Percentiles rank a stretch among this genome's conserved stretches.
Evolutionary conservation across 768 basidiomycete species (phyloP).

Genomic region (Kwoniella shandongensis): DNA sequence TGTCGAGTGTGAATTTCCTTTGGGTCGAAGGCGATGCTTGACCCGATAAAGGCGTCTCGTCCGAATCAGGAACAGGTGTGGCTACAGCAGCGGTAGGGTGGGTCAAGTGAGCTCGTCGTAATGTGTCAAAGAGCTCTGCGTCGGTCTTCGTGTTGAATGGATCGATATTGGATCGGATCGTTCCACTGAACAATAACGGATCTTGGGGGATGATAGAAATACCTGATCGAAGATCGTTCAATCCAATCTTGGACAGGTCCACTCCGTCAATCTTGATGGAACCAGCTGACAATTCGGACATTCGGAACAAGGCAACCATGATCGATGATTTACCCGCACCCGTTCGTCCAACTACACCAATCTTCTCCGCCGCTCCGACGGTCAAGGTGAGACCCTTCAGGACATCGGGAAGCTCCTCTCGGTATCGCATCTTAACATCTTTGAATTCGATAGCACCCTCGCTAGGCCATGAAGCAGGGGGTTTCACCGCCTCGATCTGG

Average conservation of each 20-base stretch:
- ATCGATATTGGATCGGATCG: conserved; percentile 78
- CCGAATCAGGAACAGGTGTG: not conserved
- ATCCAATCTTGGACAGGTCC: conserved; percentile 78
- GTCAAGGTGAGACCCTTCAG: conserved; percentile 76
- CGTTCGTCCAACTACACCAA: conserved; percentile 78
- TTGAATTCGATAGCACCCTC: conserved; percentile 72
- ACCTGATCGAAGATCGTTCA: conserved; percentile 62
- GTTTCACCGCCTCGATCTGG: conserved; percentile 63
- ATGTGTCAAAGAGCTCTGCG: conserved; percentile 79
- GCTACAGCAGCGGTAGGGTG: conserved; percentile 41
- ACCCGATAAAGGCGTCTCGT: not conserved
- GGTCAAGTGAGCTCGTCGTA: conserved; percentile 79
- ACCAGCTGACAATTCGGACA: conserved; percentile 76
- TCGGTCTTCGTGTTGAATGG: conserved; percentile 82
- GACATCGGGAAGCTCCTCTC: conserved; percentile 83
- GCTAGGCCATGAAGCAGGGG: conserved; percentile 69
- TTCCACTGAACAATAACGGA: conserved; percentile 54
- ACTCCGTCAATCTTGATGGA: conserved; percentile 75
- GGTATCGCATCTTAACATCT: conserved; percentile 74
- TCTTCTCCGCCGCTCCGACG: conserved; percentile 76
- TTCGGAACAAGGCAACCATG: conserved; percentile 80
- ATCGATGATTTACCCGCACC: conserved; percentile 88
- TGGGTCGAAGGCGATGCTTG: not conserved
- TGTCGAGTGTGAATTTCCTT: conserved; percentile 72
- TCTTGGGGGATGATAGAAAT: conserved; percentile 74